Evolutionary conservation across 176 grass and related monocot species (phyloP).

Genomic region (Lolium perenne): DNA sequence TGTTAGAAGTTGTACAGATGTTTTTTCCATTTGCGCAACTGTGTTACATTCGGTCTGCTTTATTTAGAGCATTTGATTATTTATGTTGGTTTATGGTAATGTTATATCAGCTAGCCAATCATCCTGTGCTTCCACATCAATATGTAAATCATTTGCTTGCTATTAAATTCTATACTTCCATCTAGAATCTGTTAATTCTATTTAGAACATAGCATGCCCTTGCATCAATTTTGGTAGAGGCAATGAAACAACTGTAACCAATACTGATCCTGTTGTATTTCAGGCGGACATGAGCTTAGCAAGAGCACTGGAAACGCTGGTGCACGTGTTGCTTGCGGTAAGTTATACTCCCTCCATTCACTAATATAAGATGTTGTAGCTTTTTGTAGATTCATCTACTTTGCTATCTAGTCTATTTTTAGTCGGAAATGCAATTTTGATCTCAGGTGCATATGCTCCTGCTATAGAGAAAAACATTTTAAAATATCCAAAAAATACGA

Average conservation of each 20-base stretch:
- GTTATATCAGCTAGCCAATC: background rate
- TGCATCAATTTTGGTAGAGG: background rate
- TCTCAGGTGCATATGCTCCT: too few species aligned
- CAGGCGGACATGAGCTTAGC: constrained; percentile 96
- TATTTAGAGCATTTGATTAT: background rate
- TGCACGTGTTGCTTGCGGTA: constrained; percentile 86
- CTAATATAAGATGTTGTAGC: too few species aligned
- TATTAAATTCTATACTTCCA: background rate
- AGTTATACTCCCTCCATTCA: background rate
- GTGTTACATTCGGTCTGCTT: background rate
- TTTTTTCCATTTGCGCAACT: background rate
- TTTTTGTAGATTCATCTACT: too few species aligned
- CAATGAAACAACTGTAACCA: background rate
- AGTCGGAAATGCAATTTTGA: too few species aligned
- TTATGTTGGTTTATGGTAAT: background rate
- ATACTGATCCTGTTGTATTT: background rate
- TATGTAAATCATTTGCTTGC: background rate
- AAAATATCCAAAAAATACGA: too few species aligned
- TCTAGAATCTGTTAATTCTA: background rate
- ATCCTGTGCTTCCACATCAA: background rate
- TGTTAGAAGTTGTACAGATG: background rate
- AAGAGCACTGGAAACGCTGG: constrained; percentile 95
- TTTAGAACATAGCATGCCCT: background rate
- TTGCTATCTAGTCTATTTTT: too few species aligned
- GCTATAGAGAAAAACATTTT: too few species aligned